Evolutionary conservation across 768 basidiomycete species (phyloP).

Genomic region (Gymnopilus dilepis): DNA sequence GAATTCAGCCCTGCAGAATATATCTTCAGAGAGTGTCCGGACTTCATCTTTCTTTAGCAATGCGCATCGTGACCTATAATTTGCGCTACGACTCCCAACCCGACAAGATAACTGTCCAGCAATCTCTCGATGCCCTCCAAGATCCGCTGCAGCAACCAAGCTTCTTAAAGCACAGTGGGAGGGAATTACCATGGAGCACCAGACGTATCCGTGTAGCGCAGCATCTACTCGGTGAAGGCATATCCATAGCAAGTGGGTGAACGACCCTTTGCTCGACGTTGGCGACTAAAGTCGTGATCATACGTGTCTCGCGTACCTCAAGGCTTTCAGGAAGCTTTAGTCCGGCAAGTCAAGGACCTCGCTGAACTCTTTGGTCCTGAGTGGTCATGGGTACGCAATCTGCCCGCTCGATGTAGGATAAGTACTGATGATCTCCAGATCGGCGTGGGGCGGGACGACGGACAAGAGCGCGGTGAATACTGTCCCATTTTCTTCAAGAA

Average conservation of each 20-base stretch:
- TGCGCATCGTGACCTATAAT: constrained; percentile 53
- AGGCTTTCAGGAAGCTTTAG: constrained; percentile 61
- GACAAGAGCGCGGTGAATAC: constrained; percentile 59
- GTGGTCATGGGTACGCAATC: constrained; percentile 54
- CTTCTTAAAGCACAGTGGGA: constrained; percentile 35
- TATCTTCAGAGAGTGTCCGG: too few species aligned
- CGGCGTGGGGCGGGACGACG: constrained; percentile 69
- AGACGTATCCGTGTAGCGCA: constrained; percentile 53
- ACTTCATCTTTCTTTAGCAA: neutral
- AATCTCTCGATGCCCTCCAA: constrained; percentile 42
- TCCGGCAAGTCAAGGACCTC: constrained; percentile 62
- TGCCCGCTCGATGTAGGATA: neutral
- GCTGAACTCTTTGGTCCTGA: constrained; percentile 55
- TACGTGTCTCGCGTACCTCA: neutral
- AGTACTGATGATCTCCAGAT: constrained; percentile 37
- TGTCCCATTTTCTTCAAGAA: constrained; percentile 66
- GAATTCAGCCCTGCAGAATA: too few species aligned
- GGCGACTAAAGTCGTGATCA: constrained; percentile 29
- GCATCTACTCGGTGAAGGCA: constrained; percentile 42
- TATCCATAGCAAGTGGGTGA: constrained; percentile 2
- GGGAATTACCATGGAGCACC: constrained; percentile 60
- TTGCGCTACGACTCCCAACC: constrained; percentile 58
- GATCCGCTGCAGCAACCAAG: constrained; percentile 44
- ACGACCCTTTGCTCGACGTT: neutral
- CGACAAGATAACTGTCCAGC: constrained; percentile 53